Evolutionary conservation across 176 grass and related monocot genomes (phyloP).

Genomic region (Carex littledalei): DNA sequence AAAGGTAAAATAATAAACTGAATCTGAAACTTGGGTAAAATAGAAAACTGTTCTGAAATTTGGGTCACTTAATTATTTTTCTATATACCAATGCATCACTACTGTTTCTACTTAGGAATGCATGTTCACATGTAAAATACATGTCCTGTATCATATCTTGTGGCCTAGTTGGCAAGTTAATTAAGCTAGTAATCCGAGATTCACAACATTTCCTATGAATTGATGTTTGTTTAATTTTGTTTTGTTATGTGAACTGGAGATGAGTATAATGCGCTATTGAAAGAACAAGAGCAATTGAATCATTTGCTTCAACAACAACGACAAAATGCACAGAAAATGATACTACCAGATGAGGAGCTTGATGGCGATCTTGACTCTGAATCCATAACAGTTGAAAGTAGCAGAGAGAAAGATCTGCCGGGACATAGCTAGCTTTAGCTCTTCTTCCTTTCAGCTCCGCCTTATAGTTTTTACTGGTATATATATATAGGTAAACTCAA

Average conservation of each 20-base stretch:
- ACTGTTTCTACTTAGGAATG: neutral
- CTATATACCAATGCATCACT: neutral
- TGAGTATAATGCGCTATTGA: neutral
- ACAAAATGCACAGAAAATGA: neutral
- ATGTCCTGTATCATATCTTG: neutral
- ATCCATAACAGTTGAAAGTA: conserved; percentile 7
- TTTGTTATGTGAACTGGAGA: neutral
- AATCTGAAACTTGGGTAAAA: neutral
- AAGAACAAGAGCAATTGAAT: conserved; percentile 7
- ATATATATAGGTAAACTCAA: too few species aligned
- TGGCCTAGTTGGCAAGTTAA: neutral
- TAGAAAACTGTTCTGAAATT: neutral
- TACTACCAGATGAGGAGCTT: neutral
- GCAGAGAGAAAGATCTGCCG: neutral
- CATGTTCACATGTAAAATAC: neutral
- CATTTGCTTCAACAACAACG: conserved; percentile 8
- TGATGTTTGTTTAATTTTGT: neutral
- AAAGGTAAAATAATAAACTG: too few species aligned
- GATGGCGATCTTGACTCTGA: neutral
- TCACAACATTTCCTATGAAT: neutral
- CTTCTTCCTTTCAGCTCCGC: neutral
- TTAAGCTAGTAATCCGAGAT: neutral
- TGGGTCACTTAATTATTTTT: neutral
- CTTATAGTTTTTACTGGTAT: neutral
- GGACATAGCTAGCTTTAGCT: neutral